Conservation (phyloP, 257 asterid species). For the Forsythia suspensa region DNA sequence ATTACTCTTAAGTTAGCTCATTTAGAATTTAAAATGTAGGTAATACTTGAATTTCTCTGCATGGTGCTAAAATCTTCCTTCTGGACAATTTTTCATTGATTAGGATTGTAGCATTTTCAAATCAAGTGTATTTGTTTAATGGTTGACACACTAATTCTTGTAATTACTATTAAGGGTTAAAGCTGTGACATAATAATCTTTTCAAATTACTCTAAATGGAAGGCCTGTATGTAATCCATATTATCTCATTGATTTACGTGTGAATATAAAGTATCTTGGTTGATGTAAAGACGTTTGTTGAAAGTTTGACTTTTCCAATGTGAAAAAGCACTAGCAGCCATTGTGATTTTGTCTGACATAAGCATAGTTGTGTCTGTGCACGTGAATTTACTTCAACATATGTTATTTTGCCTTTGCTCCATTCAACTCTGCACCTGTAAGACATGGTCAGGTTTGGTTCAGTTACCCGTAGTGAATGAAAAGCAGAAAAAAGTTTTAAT, state of each 20-base stretch:
- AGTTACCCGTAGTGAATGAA: neutral
- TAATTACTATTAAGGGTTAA: neutral
- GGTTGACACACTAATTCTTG: slow-evolving; percentile 11
- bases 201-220: slow-evolving; percentile 1
- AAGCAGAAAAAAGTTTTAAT: neutral
- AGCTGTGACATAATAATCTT: neutral
- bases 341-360: slow-evolving; percentile 14
- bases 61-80: slow-evolving; percentile 1
- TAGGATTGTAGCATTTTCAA: neutral
- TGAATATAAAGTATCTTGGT: neutral
- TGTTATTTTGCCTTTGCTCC: slow-evolving; percentile 9
- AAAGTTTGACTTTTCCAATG: slow-evolving; percentile 10
- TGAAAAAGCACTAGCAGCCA: slow-evolving; percentile 10
- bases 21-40: slow-evolving; percentile 18
- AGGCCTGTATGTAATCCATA: slow-evolving; percentile 6
- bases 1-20: slow-evolving; percentile 4
- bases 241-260: neutral
- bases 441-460: neutral
- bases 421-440: slow-evolving; percentile 2
- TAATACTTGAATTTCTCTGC: neutral
- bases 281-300: slow-evolving; percentile 8
- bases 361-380: neutral
- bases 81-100: neutral
- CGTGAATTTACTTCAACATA: slow-evolving; percentile 1
- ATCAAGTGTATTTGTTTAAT: neutral